Evolutionary conservation across 495 filamentous ascomycete species (phyloP).

Genomic region (Haplographium delicatum): DNA sequence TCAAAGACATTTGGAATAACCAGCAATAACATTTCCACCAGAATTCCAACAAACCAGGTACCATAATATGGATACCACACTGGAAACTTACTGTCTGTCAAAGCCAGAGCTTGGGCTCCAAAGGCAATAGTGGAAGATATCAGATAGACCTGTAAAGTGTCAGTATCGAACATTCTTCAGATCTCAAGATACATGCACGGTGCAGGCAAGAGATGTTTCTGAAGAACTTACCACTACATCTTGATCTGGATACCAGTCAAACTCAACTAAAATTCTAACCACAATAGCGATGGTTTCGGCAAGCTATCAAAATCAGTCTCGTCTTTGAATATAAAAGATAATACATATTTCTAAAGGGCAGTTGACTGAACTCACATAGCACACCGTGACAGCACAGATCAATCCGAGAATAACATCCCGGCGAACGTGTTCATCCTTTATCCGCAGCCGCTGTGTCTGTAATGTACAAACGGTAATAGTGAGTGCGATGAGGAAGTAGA

Average conservation of each 20-base stretch:
- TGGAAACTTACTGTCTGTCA: conserved; percentile 40
- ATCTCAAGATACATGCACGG: not conserved
- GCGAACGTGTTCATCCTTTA: conserved; percentile 34
- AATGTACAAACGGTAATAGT: conserved; percentile 50
- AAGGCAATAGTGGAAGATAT: conserved; percentile 52
- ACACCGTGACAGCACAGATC: conserved; percentile 40
- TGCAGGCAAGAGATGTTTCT: not conserved
- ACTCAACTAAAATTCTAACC: conserved; percentile 32
- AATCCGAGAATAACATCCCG: conserved; percentile 42
- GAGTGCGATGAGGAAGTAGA: conserved; percentile 49
- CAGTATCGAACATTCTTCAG: too few species aligned
- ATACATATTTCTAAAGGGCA: too few species aligned
- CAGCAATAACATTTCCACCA: conserved; percentile 43
- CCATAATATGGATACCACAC: conserved; percentile 61
- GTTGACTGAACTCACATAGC: conserved; percentile 38
- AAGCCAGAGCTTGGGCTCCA: conserved; percentile 45
- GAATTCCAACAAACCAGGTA: conserved; percentile 46
- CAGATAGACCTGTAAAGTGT: conserved; percentile 35
- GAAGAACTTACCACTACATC: conserved; percentile 36
- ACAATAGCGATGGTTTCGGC: conserved; percentile 38
- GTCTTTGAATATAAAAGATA: too few species aligned
- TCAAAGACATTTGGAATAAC: conserved; percentile 21
- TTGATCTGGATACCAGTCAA: conserved; percentile 40
- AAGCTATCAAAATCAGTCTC: conserved; percentile 25
- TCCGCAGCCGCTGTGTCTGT: conserved; percentile 38